Conservation (phyloP, 2,329 filamentous ascomycete genomes). For the Penicillium sp. region DNA sequence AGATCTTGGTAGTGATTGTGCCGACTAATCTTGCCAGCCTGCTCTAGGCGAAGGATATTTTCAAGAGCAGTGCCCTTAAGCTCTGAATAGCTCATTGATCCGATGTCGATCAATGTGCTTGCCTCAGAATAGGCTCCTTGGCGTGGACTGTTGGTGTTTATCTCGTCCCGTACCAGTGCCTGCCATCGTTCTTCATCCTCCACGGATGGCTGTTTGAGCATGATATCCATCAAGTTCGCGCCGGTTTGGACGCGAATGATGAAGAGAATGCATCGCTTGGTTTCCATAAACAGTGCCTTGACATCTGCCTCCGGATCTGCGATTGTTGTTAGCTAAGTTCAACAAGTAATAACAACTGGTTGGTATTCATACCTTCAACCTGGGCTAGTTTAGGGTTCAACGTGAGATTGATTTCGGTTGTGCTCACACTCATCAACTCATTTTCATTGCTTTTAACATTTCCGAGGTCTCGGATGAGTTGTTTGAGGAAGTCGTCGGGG, state of each 20-base stretch:
- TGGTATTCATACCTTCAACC: conserved; percentile 62
- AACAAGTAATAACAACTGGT: background rate
- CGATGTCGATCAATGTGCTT: conserved; percentile 83
- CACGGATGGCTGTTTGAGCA: conserved; percentile 82
- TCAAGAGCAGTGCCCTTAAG: conserved; percentile 92
- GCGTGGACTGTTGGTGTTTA: conserved; percentile 68
- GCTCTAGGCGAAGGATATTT: conserved; percentile 88
- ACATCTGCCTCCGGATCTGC: conserved; percentile 86
- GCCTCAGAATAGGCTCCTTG: conserved; percentile 87
- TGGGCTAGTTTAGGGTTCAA: conserved; percentile 88
- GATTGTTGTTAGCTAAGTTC: conserved; percentile 11
- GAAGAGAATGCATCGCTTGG: conserved; percentile 94
- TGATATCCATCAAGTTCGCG: conserved; percentile 88
- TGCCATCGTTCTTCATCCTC: conserved; percentile 94
- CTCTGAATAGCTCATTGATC: conserved; percentile 85
- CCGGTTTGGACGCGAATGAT: conserved; percentile 97
- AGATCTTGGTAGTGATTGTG: conserved; percentile 96
- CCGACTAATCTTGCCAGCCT: conserved; percentile 79
- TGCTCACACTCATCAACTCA: conserved; percentile 84
- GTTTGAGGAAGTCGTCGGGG: conserved; percentile 84
- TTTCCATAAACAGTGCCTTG: conserved; percentile 96
- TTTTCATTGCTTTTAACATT: conserved; percentile 96
- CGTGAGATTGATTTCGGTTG: conserved; percentile 88
- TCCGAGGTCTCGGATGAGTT: conserved; percentile 90
- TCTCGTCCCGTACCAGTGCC: conserved; percentile 78